phyloP scores from a whole-genome alignment of 2,329 filamentous ascomycete species.

The Pleoardoris graminearum region DNA sequence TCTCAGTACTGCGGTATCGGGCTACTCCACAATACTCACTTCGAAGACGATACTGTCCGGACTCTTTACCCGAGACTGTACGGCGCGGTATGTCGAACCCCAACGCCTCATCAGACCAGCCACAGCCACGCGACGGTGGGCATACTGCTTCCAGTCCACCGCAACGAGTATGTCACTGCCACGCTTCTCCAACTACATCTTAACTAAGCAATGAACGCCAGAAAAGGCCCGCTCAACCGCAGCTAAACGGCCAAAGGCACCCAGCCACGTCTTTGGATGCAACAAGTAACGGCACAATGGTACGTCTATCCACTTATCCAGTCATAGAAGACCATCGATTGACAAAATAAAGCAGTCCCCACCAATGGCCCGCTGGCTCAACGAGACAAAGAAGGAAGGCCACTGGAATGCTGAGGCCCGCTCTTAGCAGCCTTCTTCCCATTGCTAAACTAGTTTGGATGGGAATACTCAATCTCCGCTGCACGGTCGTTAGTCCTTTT shows the following conservation, averaged over 20 bases:
- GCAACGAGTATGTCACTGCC: background rate
- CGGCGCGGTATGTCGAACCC: background rate
- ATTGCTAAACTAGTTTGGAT: background rate
- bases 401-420: conserved; percentile 15
- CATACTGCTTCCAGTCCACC: background rate
- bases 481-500: no score
- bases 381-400: conserved; percentile 14
- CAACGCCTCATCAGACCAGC: background rate
- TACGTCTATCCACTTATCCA: background rate
- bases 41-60: background rate
- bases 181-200: background rate
- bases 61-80: background rate
- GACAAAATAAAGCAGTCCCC: background rate
- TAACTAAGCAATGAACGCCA: conserved; percentile 4
- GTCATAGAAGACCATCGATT: background rate
- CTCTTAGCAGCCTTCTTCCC: background rate
- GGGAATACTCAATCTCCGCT: background rate
- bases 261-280: background rate
- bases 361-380: conserved; percentile 21
- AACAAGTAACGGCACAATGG: background rate
- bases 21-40: background rate
- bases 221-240: background rate
- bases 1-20: no score
- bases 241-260: background rate
- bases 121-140: conserved; percentile 11